phyloP scores from a whole-genome alignment of 495 filamentous ascomycete genomes.

The Neurospora pannonica region DNA sequence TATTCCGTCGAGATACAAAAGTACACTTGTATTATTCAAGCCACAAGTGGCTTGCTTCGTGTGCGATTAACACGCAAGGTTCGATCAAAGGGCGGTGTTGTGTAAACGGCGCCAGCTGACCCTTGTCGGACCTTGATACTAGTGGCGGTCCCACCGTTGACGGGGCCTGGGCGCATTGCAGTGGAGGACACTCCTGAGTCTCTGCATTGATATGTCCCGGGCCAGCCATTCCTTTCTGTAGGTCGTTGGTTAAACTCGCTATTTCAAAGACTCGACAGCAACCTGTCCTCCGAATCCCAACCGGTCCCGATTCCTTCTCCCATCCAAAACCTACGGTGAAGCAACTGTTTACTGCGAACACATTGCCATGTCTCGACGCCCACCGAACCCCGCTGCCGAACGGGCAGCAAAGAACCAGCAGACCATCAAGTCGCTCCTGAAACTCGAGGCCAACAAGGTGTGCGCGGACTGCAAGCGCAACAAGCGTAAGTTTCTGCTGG shows the following conservation, averaged over 20 bases:
- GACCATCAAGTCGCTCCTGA: constrained; percentile 85
- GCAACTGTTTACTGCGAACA: not conserved
- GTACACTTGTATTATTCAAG: not conserved
- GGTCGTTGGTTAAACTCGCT: not conserved
- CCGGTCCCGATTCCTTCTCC: not conserved
- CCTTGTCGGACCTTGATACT: not conserved
- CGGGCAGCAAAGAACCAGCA: constrained; percentile 77
- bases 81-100: not conserved
- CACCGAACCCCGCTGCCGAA: constrained; percentile 65
- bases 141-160: not conserved
- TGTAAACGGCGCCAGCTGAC: not conserved
- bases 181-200: not conserved
- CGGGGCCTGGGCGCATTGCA: not conserved
- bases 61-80: not conserved
- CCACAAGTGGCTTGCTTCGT: not conserved
- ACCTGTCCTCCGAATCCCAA: not conserved
- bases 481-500: constrained; percentile 60
- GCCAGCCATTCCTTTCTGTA: not conserved
- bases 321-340: not conserved
- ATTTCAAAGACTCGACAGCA: not conserved
- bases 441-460: constrained; percentile 86
- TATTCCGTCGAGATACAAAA: not conserved
- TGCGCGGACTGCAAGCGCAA: constrained; percentile 99
- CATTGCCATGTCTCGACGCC: constrained; percentile 73
- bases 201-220: not conserved